phyloP scores from a whole-genome alignment of 2,329 filamentous ascomycete genomes.

The Ophiostoma piceae region DNA sequence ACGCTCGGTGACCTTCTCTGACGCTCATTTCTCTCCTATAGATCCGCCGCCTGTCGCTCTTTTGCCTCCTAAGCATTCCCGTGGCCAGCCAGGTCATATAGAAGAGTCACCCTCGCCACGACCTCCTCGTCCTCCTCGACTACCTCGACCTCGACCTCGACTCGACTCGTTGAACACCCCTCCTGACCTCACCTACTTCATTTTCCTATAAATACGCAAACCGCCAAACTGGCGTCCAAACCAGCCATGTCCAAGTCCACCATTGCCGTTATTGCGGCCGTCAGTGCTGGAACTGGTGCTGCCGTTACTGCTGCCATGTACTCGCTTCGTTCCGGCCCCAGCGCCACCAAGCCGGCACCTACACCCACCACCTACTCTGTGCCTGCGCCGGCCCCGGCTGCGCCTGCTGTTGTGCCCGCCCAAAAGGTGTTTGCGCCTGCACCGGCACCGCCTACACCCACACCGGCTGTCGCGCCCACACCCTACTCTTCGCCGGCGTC shows the following conservation, averaged over 20 bases:
- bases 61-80: background rate
- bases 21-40: background rate
- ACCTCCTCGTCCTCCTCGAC: background rate
- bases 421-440: constrained; percentile 46
- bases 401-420: constrained; percentile 46
- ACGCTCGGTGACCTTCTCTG: background rate
- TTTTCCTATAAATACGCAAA: background rate
- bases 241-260: constrained; percentile 69
- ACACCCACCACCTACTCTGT: constrained; percentile 28
- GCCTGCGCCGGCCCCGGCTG: constrained; percentile 31
- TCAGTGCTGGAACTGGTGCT: constrained; percentile 71
- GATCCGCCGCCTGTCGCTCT: background rate
- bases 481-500: constrained; percentile 40
- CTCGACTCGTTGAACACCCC: background rate
- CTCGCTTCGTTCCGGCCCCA: constrained; percentile 49
- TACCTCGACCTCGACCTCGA: background rate
- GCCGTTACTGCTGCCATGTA: constrained; percentile 66
- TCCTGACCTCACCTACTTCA: background rate
- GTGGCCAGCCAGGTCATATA: background rate
- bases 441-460: constrained; percentile 31
- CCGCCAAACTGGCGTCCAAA: background rate
- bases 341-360: constrained; percentile 34
- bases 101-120: background rate
- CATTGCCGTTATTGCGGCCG: constrained; percentile 67
- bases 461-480: constrained; percentile 37